Conservation (phyloP, 495 filamentous ascomycete species). For the Penicillium alfredii region DNA sequence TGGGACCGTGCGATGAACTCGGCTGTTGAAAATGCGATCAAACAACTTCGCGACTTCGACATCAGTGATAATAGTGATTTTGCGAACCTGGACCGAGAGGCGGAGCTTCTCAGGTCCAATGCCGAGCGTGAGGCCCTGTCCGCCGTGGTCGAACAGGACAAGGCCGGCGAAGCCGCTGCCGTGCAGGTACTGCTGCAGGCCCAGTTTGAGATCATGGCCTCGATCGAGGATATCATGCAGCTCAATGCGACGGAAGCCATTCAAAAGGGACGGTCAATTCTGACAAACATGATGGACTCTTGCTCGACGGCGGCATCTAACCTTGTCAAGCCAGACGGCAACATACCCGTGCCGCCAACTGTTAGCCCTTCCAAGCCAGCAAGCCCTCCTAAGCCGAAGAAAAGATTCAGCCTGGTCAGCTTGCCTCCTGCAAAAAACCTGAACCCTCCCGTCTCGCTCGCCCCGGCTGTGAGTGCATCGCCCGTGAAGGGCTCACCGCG, state of each 20-base stretch:
- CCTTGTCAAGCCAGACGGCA: slow-evolving; percentile 86
- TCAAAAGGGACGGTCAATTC: slow-evolving; percentile 68
- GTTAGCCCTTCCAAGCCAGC: slow-evolving; percentile 58
- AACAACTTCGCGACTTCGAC: slow-evolving; percentile 69
- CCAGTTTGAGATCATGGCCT: slow-evolving; percentile 84
- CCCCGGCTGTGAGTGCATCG: slow-evolving; percentile 39
- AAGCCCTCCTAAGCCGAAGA: slow-evolving; percentile 72
- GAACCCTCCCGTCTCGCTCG: slow-evolving; percentile 27
- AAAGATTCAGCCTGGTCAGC: slow-evolving; percentile 45
- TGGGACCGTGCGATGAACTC: slow-evolving; percentile 85
- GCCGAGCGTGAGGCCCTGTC: slow-evolving; percentile 76
- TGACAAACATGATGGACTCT: slow-evolving; percentile 69
- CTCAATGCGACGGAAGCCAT: slow-evolving; percentile 79
- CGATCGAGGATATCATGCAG: slow-evolving; percentile 69
- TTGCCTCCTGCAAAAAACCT: slow-evolving; percentile 28
- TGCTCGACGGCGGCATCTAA: slow-evolving; percentile 68
- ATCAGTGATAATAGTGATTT: slow-evolving; percentile 66
- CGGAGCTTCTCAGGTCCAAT: slow-evolving; percentile 72
- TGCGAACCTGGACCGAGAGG: slow-evolving; percentile 69
- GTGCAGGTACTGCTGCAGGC: slow-evolving; percentile 79
- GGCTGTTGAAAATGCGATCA: slow-evolving; percentile 77
- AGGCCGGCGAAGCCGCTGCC: slow-evolving; percentile 65
- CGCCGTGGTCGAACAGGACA: slow-evolving; percentile 79
- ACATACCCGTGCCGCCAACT: slow-evolving; percentile 49
- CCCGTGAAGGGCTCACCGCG: slow-evolving; percentile 72